Conservation (phyloP, 2,329 filamentous ascomycete species). For the Cercospora zeina region DNA sequence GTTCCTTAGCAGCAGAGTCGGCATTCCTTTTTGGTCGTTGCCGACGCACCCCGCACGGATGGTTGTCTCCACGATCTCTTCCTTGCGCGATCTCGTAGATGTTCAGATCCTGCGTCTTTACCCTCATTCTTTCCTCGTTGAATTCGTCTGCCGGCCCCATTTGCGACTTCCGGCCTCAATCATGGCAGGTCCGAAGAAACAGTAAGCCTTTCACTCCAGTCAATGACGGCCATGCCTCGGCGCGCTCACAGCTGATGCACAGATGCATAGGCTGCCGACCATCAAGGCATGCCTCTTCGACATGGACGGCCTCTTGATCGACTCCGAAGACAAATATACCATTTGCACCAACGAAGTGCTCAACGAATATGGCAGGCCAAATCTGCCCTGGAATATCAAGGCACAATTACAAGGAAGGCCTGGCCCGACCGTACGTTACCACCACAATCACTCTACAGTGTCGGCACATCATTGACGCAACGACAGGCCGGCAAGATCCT, state of each 20-base stretch:
- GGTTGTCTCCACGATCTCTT: constrained; percentile 3
- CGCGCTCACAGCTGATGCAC: constrained; percentile 28
- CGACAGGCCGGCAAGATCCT: constrained; percentile 60
- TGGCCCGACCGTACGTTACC: constrained; percentile 45
- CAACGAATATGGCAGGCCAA: constrained; percentile 68
- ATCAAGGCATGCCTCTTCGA: constrained; percentile 94
- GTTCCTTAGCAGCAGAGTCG: not conserved
- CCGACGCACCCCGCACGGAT: constrained; percentile 7
- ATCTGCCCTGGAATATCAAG: constrained; percentile 91
- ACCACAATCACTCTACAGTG: too few species aligned
- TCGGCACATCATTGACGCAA: not conserved
- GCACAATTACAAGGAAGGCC: constrained; percentile 76
- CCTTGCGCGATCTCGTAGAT: not conserved
- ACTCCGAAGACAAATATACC: constrained; percentile 90
- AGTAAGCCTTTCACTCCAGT: constrained; percentile 14
- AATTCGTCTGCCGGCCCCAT: not conserved
- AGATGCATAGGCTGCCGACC: constrained; percentile 58
- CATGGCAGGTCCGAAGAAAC: constrained; percentile 12
- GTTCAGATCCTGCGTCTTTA: not conserved
- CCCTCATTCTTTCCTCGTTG: not conserved
- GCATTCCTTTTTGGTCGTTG: not conserved
- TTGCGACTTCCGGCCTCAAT: not conserved
- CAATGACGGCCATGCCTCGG: not conserved
- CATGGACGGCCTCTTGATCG: constrained; percentile 95
- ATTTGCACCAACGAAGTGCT: constrained; percentile 80